These are phyloP conservation scores for Melampsora americana DNA, from an alignment of 1,284 basidiomycete species.

Conservation along the genomic window DNA sequence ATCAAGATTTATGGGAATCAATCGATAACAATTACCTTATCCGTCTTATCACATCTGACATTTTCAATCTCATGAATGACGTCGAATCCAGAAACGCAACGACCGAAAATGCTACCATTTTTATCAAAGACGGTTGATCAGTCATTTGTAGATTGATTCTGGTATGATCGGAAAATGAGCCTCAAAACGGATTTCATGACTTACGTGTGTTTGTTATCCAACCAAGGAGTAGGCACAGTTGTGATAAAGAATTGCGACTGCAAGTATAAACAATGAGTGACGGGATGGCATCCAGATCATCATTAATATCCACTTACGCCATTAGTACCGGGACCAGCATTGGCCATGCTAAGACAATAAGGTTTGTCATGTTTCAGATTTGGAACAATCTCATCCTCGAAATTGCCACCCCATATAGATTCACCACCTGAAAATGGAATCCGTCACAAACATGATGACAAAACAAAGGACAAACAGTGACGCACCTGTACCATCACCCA, in stretches of 20 bases:
- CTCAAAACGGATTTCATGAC: constrained; percentile 45
- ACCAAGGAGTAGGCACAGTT: constrained; percentile 88
- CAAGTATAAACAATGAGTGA: constrained; percentile 5
- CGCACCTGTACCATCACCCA: constrained; percentile 82
- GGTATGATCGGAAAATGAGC: background rate
- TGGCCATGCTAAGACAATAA: constrained; percentile 99
- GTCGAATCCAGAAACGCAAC: constrained; percentile 59
- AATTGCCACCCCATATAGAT: constrained; percentile 88
- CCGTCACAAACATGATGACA: background rate
- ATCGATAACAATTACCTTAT: constrained; percentile 54
- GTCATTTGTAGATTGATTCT: constrained; percentile 7
- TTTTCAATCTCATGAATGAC: constrained; percentile 80
- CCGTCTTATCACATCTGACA: constrained; percentile 54
- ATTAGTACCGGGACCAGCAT: constrained; percentile 88
- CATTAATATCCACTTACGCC: constrained; percentile 55
- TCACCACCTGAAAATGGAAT: constrained; percentile 63
- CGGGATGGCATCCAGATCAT: constrained; percentile 16
- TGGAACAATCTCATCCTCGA: constrained; percentile 92
- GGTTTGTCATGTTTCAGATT: constrained; percentile 87
- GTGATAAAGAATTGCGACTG: constrained; percentile 97
- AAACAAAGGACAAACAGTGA: background rate
- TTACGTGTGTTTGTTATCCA: constrained; percentile 63
- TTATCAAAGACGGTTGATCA: constrained; percentile 6
- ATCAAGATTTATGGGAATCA: constrained; percentile 45
- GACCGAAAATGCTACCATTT: constrained; percentile 59